Evolutionary conservation across 352 stramenopile genomes (phyloP), one percentile per base, ranked within the genome.

Genomic region (Globisporangium perplexum): DNA sequence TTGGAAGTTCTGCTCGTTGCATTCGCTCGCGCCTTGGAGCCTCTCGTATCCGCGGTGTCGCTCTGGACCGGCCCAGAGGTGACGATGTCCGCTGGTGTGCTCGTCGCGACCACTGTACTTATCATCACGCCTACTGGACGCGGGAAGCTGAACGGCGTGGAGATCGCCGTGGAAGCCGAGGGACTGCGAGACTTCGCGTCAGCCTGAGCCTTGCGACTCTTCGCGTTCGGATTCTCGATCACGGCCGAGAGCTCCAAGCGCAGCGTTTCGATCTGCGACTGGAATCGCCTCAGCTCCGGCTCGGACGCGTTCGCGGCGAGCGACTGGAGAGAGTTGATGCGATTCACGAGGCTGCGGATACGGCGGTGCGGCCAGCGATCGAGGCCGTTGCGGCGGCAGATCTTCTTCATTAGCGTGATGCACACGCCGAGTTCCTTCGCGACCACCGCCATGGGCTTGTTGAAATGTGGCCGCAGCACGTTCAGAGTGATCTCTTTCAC

Each of bases 391-490:
- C 77, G 75, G 35, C 83, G 79, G 49, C 83, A 93, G 49, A 93
- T 93, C 49, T 93, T 93, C 67, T 93, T 93, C 76, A 93, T 88
- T 46, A 93, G 66, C 45, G 83, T 93, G 62, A 93, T 90, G 51
- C 83, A 93, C 24, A 93, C 79, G 31, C 83, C 83, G 47, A 93
- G 65, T 47, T 90, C 83, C 50, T 93, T 89, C 22, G 79, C 83
- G 10, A 93, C 83, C 8, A 81, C 76, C 1, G 80, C 74, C 78
- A 93, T 90, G 7, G 83, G 83, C 50, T 90, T 90, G 64, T 93
- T 90, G 47, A 93, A 93, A 59, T 90, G 79, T 14, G 78, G 80
- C 3, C 80, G 77, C 43, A 93, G 71, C 51, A 90, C 79, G 50
- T 93, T 89, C 26, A 93, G 71, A 38, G 83, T 88, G 43, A 93